phyloP scores from a whole-genome alignment of 1,284 basidiomycete genomes.

The Ustilago esculenta region DNA sequence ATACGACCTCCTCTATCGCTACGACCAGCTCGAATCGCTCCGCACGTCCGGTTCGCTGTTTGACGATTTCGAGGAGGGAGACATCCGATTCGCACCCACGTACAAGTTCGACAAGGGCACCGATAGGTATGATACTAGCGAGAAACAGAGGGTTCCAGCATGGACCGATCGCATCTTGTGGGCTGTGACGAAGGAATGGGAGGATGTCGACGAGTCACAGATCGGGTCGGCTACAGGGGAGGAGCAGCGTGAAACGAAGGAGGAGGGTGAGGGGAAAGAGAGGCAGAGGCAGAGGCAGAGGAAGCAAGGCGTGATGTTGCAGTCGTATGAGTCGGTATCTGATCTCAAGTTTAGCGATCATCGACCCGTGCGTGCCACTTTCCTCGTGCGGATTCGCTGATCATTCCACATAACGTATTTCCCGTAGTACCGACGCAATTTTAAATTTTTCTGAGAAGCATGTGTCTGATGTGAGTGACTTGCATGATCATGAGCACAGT shows the following conservation, averaged over 20 bases:
- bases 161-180: slow-evolving; percentile 84
- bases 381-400: slow-evolving; percentile 30
- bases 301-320: slow-evolving; percentile 26
- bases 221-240: neutral
- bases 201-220: neutral
- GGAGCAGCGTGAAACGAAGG: slow-evolving; percentile 20
- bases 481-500: too few species aligned
- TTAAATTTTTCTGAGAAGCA: too few species aligned
- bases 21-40: slow-evolving; percentile 71
- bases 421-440: too few species aligned
- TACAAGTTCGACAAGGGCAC: slow-evolving; percentile 82
- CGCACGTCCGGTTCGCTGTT: slow-evolving; percentile 72
- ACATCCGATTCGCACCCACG: slow-evolving; percentile 85
- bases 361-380: slow-evolving; percentile 38
- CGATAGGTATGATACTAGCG: slow-evolving; percentile 90
- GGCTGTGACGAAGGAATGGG: slow-evolving; percentile 39
- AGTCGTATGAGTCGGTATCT: slow-evolving; percentile 25
- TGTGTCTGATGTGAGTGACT: too few species aligned
- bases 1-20: slow-evolving; percentile 73
- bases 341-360: slow-evolving; percentile 49
- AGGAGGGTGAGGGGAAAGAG: slow-evolving; percentile 4
- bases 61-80: slow-evolving; percentile 84
- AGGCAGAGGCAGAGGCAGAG: neutral
- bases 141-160: slow-evolving; percentile 93
- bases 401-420: too few species aligned